These are phyloP conservation scores for Erythrophleum fordii DNA, from an alignment of 306 rosid species.

Conservation along the genomic window DNA sequence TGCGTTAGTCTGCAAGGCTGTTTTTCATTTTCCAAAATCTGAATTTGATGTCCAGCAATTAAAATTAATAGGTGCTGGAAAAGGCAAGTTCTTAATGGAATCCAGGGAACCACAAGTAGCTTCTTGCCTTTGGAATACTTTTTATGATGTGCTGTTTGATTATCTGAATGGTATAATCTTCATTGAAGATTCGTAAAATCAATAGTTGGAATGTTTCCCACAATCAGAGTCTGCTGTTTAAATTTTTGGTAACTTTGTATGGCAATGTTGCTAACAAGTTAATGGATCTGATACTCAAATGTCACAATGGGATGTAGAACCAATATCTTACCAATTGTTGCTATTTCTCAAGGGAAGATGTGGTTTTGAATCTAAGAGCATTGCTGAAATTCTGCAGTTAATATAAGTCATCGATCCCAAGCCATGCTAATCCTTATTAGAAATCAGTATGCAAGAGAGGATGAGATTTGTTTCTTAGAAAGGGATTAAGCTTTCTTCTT, in stretches of 20 bases:
- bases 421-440: not conserved
- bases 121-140: not conserved
- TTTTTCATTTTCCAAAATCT: not conserved
- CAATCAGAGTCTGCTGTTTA: not conserved
- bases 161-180: not conserved
- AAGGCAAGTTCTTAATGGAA: not conserved
- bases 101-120: not conserved
- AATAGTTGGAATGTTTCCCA: not conserved
- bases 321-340: not conserved
- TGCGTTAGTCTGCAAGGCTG: not conserved
- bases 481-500: conserved; percentile 24
- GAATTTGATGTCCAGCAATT: not conserved
- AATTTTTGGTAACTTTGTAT: not conserved
- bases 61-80: not conserved
- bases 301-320: not conserved
- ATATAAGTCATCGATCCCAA: not conserved
- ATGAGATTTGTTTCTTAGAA: conserved; percentile 14
- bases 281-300: not conserved
- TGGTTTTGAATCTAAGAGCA: not conserved
- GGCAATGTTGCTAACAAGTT: not conserved
- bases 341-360: conserved; percentile 1
- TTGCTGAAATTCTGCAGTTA: conserved; percentile 1
- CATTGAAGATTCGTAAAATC: not conserved
- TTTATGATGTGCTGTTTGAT: not conserved
- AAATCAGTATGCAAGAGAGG: not conserved